Conservation (phyloP, 179 eudicot genomes). For the Beta macrorhiza region DNA sequence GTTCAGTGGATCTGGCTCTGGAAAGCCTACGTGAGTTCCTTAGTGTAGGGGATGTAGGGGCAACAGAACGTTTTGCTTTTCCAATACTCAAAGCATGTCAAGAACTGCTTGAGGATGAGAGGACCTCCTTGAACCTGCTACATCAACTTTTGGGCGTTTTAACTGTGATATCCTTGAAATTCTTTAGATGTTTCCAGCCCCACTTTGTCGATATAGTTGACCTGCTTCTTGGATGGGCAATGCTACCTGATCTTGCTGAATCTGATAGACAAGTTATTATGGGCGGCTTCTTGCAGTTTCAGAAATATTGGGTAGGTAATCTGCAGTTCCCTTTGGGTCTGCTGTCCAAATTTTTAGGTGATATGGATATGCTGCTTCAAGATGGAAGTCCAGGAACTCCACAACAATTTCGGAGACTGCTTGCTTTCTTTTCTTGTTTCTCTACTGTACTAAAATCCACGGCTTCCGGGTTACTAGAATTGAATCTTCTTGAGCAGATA, state of each 20-base stretch:
- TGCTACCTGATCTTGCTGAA: conserved; percentile 87
- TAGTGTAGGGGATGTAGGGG: conserved; percentile 70
- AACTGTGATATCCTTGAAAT: conserved; percentile 77
- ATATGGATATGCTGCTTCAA: conserved; percentile 91
- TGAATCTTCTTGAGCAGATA: conserved; percentile 77
- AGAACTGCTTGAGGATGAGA: conserved; percentile 95
- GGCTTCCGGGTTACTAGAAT: conserved; percentile 91
- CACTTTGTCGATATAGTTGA: conserved; percentile 97
- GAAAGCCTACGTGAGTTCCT: conserved; percentile 86
- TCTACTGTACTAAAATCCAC: conserved; percentile 83
- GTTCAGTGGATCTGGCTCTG: conserved; percentile 63
- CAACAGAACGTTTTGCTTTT: conserved; percentile 71
- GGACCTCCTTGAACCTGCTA: conserved; percentile 76
- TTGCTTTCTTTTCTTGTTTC: conserved; percentile 79
- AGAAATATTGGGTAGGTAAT: conserved; percentile 92
- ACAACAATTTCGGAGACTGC: conserved; percentile 78
- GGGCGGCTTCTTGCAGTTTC: conserved; percentile 90
- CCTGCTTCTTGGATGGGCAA: conserved; percentile 98
- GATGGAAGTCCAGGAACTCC: conserved; percentile 84
- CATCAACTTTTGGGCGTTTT: conserved; percentile 69
- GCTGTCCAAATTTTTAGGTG: conserved; percentile 85
- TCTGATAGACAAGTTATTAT: conserved; percentile 73
- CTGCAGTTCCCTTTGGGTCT: conserved; percentile 83
- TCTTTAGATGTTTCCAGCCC: conserved; percentile 80
- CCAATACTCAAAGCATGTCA: conserved; percentile 89